Evolutionary conservation across 768 basidiomycete genomes (phyloP).

Genomic region (Amanita pallidorosea): DNA sequence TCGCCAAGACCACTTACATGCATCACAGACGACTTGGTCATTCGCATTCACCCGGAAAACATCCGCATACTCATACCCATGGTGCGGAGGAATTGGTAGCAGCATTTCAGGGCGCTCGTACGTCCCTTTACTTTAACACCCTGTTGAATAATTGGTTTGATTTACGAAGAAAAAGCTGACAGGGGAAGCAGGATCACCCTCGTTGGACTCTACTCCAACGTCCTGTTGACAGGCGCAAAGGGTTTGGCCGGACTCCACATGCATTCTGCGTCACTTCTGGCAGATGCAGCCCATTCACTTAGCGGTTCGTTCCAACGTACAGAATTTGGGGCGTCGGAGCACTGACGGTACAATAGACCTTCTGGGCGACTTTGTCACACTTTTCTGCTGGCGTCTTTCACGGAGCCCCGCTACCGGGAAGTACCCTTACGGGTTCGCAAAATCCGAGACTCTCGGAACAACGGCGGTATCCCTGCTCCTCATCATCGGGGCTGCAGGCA

Average conservation of each 20-base stretch:
- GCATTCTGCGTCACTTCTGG: constrained; percentile 85
- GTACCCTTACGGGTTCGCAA: constrained; percentile 87
- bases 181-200: constrained; percentile 78
- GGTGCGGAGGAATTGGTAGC: constrained; percentile 61
- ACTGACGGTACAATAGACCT: constrained; percentile 39
- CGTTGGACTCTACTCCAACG: constrained; percentile 73
- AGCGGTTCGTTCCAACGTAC: constrained; percentile 47
- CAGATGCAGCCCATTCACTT: constrained; percentile 88
- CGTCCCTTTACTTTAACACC: constrained; percentile 11
- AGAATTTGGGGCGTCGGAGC: background rate
- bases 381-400: constrained; percentile 82
- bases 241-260: constrained; percentile 82
- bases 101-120: constrained; percentile 57
- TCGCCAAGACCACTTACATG: constrained; percentile 7
- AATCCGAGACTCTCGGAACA: constrained; percentile 95
- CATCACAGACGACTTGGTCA: constrained; percentile 31
- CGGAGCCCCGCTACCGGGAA: constrained; percentile 65
- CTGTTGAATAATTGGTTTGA: background rate
- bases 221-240: constrained; percentile 74
- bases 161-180: constrained; percentile 42
- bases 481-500: constrained; percentile 72
- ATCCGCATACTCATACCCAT: constrained; percentile 45
- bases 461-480: constrained; percentile 80
- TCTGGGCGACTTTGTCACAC: constrained; percentile 83
- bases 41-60: constrained; percentile 53